Evolutionary conservation across 768 basidiomycete genomes (phyloP), one percentile per base, ranked within the genome.

Genomic region (Phaffia tasmanica): DNA sequence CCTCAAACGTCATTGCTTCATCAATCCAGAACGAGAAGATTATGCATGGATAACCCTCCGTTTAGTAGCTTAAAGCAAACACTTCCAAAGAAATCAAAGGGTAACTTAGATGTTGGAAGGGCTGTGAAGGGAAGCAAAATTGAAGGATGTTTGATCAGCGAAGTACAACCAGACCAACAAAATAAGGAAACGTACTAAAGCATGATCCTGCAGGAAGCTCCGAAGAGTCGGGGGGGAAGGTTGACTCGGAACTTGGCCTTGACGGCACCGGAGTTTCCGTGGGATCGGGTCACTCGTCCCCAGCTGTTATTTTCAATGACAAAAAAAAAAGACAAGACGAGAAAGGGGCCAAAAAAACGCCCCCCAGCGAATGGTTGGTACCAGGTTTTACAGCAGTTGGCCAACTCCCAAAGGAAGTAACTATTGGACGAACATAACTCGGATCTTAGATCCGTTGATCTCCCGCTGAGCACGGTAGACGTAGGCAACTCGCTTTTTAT

Each of bases 381-480:
- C 19, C 23, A 29, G 18, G 32, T 53, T 47, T 51, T 3, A 42
- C 51, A 56, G 48, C 25, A 21, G 47, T 32, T 42, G 42, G 30
- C 25, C 29, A n/a, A n/a, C 25, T 63, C 69, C 67, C 69, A 68
- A 64, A 72, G 72, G 57, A 71, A 63, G 55, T 69, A 70, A 63
- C 70, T 72, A 62, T 72, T 70, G 69, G 69, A 93, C 95, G 92
- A 92, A 98, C 81, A 98, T 97, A 70, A 98, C 90, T 72, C 95
- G 88, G 75, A 97, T 81, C 79, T 93, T 92, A 72, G 90, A 88
- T 68, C 95, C 95, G 78, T 86, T 86, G 72, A 94, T 84, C 79
- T 90, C 89, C 78, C 85, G 83, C 83, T 95, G 92, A 69, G 92
- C 94, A 77, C 86, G 88, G 86, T 99, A 99, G 72, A 99, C 92